These are phyloP conservation scores for Penicillium brasilianum DNA, from an alignment of 2,329 filamentous ascomycete genomes.

Conservation along the genomic window DNA sequence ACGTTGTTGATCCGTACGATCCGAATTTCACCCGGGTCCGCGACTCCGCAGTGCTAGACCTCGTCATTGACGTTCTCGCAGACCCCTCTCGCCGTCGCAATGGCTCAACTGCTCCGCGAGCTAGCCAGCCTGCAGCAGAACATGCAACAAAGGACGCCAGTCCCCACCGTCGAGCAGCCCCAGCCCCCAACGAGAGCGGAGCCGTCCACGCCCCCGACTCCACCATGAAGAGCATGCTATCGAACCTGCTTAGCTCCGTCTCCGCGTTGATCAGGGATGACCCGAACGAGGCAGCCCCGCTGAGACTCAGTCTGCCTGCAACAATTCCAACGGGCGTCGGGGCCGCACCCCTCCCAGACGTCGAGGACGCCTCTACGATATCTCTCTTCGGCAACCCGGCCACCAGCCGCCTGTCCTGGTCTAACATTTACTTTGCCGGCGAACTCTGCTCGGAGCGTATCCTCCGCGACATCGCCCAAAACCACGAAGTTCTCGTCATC, in stretches of 20 bases:
- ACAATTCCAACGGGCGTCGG: constrained; percentile 57
- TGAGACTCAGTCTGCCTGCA: constrained; percentile 53
- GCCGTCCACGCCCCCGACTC: constrained; percentile 38
- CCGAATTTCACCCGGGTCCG: constrained; percentile 81
- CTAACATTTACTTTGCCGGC: constrained; percentile 71
- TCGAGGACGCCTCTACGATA: constrained; percentile 58
- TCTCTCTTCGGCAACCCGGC: constrained; percentile 44
- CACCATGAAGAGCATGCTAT: constrained; percentile 48
- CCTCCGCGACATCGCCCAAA: constrained; percentile 55
- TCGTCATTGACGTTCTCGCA: constrained; percentile 66
- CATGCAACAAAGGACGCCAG: constrained; percentile 23
- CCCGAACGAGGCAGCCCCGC: constrained; percentile 36
- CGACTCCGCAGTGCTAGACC: constrained; percentile 73
- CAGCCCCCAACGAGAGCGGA: constrained; percentile 33
- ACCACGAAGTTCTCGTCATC: constrained; percentile 79
- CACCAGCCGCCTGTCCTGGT: constrained; percentile 66
- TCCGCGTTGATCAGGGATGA: constrained; percentile 56
- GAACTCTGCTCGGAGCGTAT: constrained; percentile 67
- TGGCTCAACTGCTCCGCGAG: constrained; percentile 37
- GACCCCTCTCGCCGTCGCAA: constrained; percentile 40
- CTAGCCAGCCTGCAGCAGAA: constrained; percentile 32
- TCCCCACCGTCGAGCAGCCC: constrained; percentile 28
- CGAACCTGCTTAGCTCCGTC: constrained; percentile 56
- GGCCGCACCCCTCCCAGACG: constrained; percentile 71
- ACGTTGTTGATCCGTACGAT: constrained; percentile 68